Percentiles rank a stretch among this genome's conserved stretches.
Evolutionary conservation across 257 asterid genomes (phyloP).

Genomic region (Verbena officinalis): DNA sequence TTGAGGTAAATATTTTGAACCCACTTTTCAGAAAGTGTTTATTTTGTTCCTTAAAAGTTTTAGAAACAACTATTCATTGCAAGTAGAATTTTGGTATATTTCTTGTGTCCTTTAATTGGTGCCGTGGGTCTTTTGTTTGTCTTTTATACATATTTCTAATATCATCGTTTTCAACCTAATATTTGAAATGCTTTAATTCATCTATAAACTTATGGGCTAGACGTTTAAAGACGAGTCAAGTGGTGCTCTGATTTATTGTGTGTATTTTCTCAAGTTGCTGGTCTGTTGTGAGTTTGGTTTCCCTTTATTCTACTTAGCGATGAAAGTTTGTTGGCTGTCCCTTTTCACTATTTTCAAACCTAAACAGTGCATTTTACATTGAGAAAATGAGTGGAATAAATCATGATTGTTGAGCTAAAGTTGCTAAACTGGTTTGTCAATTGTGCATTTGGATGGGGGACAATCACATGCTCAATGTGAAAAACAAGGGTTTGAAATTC

Average conservation of each 20-base stretch:
- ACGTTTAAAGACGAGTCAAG: background rate
- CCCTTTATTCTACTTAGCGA: background rate
- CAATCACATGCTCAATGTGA: background rate
- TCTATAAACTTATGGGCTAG: background rate
- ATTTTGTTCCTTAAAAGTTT: conserved; percentile 2
- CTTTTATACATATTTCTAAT: background rate
- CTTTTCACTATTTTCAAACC: background rate
- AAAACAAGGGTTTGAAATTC: background rate
- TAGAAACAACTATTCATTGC: background rate
- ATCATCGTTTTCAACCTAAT: background rate
- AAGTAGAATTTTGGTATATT: background rate
- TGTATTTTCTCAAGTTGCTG: conserved; percentile 1
- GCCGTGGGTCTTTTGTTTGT: background rate
- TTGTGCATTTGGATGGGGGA: background rate
- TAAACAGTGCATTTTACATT: background rate
- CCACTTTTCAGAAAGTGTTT: background rate
- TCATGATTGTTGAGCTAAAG: background rate
- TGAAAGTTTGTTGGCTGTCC: background rate
- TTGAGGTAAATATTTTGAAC: conserved; percentile 62
- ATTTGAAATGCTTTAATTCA: background rate
- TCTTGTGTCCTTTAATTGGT: background rate
- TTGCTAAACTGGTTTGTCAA: background rate
- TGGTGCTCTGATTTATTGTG: background rate
- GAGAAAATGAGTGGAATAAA: conserved; percentile 5
- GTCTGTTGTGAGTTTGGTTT: background rate